Evolutionary conservation across 2,329 filamentous ascomycete species (phyloP).

Genomic region (Neurospora sp.): DNA sequence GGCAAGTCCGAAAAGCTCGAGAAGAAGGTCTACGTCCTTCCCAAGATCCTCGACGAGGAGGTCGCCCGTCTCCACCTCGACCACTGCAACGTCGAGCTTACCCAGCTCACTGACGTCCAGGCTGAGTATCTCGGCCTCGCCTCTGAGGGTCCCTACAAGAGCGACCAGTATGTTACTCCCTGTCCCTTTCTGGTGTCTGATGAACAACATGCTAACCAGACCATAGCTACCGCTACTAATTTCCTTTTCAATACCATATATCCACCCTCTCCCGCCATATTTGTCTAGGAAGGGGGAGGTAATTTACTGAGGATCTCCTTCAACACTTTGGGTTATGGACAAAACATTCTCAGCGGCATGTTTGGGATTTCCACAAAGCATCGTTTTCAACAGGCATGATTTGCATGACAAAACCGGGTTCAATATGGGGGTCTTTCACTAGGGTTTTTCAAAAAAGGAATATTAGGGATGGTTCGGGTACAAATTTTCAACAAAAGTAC

Average conservation of each 20-base stretch:
- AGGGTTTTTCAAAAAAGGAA: slow-evolving; percentile 18
- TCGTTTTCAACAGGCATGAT: slow-evolving; percentile 22
- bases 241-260: slow-evolving; percentile 9
- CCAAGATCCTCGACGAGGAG: slow-evolving; percentile 99
- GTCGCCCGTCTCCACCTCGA: slow-evolving; percentile 87
- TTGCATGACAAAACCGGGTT: slow-evolving; percentile 20
- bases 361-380: slow-evolving; percentile 11
- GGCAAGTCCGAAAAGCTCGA: slow-evolving; percentile 84
- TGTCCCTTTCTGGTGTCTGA: not conserved
- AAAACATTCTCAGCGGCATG: slow-evolving; percentile 12
- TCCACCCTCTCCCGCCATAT: slow-evolving; percentile 1
- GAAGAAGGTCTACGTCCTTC: slow-evolving; percentile 88
- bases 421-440: slow-evolving; percentile 7
- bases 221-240: slow-evolving; percentile 58
- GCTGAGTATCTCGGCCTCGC: slow-evolving; percentile 89
- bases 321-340: slow-evolving; percentile 15
- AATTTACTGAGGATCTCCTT: slow-evolving; percentile 12
- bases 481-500: slow-evolving; percentile 27
- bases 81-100: slow-evolving; percentile 92
- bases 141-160: slow-evolving; percentile 88
- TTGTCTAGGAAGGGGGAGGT: slow-evolving; percentile 1
- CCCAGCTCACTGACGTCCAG: slow-evolving; percentile 74
- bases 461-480: slow-evolving; percentile 19
- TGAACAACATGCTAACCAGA: slow-evolving; percentile 19
- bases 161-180: slow-evolving; percentile 60